phyloP scores from a whole-genome alignment of 768 basidiomycete species.

The Tricholomella constricta region DNA sequence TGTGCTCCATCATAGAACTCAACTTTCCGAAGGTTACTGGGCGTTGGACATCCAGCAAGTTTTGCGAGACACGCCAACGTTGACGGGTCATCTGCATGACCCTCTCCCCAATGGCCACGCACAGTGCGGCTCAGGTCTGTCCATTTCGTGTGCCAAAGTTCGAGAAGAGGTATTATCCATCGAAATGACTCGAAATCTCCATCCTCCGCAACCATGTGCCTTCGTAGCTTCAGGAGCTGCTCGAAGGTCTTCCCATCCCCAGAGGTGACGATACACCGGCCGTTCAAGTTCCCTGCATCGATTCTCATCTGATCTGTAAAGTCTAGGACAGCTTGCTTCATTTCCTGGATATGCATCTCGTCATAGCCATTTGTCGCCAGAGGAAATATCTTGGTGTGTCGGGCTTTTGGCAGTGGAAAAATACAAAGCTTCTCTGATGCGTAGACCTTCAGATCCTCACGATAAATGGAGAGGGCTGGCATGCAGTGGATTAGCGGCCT shows the following conservation, averaged over 20 bases:
- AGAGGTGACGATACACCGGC: constrained; percentile 8
- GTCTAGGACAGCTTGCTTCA: constrained; percentile 20
- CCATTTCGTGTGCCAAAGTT: constrained; percentile 36
- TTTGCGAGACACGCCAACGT: constrained; percentile 20
- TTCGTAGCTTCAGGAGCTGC: constrained; percentile 13
- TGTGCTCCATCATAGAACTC: constrained; percentile 24
- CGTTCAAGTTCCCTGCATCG: constrained; percentile 12
- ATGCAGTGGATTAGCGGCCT: constrained; percentile 11
- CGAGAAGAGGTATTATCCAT: constrained; percentile 24
- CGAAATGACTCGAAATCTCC: constrained; percentile 21
- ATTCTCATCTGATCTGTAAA: constrained; percentile 20
- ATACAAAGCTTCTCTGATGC: constrained; percentile 6
- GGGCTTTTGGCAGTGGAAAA: constrained; percentile 9
- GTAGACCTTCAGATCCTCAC: constrained; percentile 4
- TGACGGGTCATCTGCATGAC: constrained; percentile 15
- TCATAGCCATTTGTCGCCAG: constrained; percentile 20
- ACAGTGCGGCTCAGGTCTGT: constrained; percentile 28
- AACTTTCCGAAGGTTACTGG: constrained; percentile 26
- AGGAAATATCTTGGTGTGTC: constrained; percentile 13
- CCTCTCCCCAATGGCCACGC: constrained; percentile 22
- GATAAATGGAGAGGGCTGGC: constrained; percentile 14
- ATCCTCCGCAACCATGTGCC: constrained; percentile 9
- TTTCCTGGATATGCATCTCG: constrained; percentile 19
- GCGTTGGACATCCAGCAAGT: constrained; percentile 18
- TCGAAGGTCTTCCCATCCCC: constrained; percentile 24